Evolutionary conservation across 2,329 filamentous ascomycete genomes (phyloP).

Genomic region (Clarireedia hainanense): DNA sequence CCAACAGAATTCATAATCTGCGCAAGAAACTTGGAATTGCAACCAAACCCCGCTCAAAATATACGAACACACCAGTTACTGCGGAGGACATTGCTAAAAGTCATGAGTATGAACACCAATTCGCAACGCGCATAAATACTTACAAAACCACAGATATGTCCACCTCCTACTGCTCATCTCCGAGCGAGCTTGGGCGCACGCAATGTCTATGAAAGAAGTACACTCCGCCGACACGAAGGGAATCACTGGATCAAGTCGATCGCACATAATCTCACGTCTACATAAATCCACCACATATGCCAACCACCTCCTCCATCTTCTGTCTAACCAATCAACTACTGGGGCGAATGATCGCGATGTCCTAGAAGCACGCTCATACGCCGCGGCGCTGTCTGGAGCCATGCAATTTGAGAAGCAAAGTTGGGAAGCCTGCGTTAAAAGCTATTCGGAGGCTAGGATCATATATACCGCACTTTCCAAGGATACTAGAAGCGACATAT

Average conservation of each 20-base stretch:
- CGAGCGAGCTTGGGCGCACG: constrained; percentile 90
- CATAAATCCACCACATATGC: constrained; percentile 71
- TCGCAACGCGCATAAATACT: constrained; percentile 3
- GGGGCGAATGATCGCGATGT: constrained; percentile 63
- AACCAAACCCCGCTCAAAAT: constrained; percentile 83
- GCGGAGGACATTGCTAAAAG: constrained; percentile 67
- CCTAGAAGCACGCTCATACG: constrained; percentile 81
- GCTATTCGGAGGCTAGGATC: constrained; percentile 69
- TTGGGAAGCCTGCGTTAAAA: constrained; percentile 71
- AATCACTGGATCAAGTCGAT: constrained; percentile 70
- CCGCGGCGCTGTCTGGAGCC: constrained; percentile 66
- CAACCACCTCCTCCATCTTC: constrained; percentile 54
- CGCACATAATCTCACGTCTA: constrained; percentile 82
- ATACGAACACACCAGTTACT: constrained; percentile 63
- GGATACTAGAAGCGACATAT: constrained; percentile 63
- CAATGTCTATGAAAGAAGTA: constrained; percentile 84
- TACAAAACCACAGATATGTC: constrained; percentile 49
- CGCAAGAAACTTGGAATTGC: constrained; percentile 79
- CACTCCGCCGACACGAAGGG: constrained; percentile 74
- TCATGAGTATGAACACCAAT: constrained; percentile 55
- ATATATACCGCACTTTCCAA: constrained; percentile 73
- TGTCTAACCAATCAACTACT: constrained; percentile 55
- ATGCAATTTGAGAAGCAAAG: constrained; percentile 79
- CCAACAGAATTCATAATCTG: constrained; percentile 72
- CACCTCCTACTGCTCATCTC: constrained; percentile 76